These are phyloP conservation scores for Globisporangium radiosum DNA, from an alignment of 352 stramenopile genomes.

Conservation along the genomic window DNA sequence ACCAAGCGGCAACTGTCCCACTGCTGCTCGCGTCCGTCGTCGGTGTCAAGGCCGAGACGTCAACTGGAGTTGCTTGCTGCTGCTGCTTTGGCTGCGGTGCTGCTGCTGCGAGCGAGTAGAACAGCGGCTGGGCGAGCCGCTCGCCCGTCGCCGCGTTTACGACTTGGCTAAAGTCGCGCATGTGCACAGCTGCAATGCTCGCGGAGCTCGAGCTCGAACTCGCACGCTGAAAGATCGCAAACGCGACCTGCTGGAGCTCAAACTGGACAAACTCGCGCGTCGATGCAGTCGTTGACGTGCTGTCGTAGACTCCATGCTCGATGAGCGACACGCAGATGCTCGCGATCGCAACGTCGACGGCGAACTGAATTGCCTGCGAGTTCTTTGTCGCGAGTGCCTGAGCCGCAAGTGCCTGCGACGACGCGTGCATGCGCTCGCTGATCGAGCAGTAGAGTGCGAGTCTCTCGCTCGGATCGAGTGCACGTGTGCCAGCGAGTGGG, in stretches of 20 bases:
- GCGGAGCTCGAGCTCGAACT: constrained; percentile 42
- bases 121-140: constrained; percentile 25
- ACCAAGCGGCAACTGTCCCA: too few species aligned
- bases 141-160: constrained; percentile 1
- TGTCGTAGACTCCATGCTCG: constrained; percentile 13
- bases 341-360: constrained; percentile 52
- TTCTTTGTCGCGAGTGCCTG: constrained; percentile 40
- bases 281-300: constrained; percentile 1
- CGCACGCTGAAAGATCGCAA: constrained; percentile 54
- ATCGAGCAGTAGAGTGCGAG: constrained; percentile 46
- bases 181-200: constrained; percentile 53
- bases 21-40: not conserved
- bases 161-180: constrained; percentile 59
- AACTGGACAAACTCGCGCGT: constrained; percentile 64
- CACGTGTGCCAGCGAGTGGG: constrained; percentile 10
- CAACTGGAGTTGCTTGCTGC: not conserved
- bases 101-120: constrained; percentile 22
- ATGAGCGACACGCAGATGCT: constrained; percentile 44
- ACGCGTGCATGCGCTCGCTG: constrained; percentile 57
- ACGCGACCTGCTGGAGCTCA: constrained; percentile 57
- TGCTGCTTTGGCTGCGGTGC: not conserved
- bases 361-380: constrained; percentile 57
- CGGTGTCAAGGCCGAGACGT: too few species aligned
- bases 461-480: constrained; percentile 38
- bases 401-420: constrained; percentile 29